Evolutionary conservation across 140 eudicot genomes (phyloP), one percentile per base, ranked within the genome.

Genomic region (Ambrosia hybrid): DNA sequence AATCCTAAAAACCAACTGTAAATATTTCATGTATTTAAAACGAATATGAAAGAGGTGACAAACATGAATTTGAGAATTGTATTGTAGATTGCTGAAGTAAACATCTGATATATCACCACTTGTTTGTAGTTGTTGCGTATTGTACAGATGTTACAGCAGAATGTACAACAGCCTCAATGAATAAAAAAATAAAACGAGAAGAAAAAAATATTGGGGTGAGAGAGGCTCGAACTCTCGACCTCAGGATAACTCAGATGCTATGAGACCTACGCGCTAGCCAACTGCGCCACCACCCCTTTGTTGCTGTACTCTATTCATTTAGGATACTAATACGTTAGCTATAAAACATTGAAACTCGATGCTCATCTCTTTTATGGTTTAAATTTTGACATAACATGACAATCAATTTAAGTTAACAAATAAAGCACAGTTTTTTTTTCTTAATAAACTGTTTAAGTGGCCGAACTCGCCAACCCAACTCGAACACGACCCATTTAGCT

Each of bases 191-290:
- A 33, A 12, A 21, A 11, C 2, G 4, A 2, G 13, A 11, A 36
- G 12, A 12, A 11, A 46, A 9, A 6, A 0, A 1, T 2, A 1
- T 11, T 60, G 45, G 67, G 67, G 67, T 62, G 49, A 34, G 67
- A 62, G 67, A 62, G 67, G 67, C 93, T 91, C 96, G 94, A 91
- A 91, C 96, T 91, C 97, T 88, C 96, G 97, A 91, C 97, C 97
- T 91, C 97, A 88, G 96, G 97, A 91, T 91, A 0, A 80, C 97
- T 86, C 97, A 51, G 52, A 2, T 6, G 96, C 96, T 87, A 90
- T 87, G 89, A 90, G 96, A 87, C 96, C 95, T 87, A 88, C 93
- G 93, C 93, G 97, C 96, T 91, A 91, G 91, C 97, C 96, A 91
- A 88, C 93, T 91, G 96, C 97, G 87, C 96, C 97, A 91, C 92